Conservation (phyloP, 352 stramenopile species). For the Globisporangium mamillatum region DNA sequence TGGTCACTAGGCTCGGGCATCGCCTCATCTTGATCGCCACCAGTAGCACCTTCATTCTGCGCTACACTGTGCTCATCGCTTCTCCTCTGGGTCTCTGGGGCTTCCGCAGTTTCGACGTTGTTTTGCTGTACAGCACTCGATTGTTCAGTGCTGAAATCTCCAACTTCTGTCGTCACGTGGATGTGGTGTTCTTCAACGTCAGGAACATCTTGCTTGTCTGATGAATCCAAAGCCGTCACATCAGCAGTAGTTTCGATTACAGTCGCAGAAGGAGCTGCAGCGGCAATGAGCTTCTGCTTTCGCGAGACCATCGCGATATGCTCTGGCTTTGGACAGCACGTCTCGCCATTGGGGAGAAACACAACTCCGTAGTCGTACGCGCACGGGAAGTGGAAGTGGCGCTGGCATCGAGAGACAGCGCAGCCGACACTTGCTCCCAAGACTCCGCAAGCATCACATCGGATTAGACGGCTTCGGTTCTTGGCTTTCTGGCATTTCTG, state of each 20-base stretch:
- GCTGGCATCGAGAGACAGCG: slow-evolving; percentile 75
- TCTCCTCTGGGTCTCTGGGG: neutral
- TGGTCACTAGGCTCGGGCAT: neutral
- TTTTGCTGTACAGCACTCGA: neutral
- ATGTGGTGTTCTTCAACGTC: neutral
- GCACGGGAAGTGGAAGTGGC: slow-evolving; percentile 94
- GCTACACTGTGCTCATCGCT: neutral
- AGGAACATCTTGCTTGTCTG: neutral
- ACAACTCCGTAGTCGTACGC: slow-evolving; percentile 73
- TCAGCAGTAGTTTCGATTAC: neutral
- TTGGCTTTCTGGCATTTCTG: slow-evolving; percentile 88
- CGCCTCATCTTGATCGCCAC: neutral
- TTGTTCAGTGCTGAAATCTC: neutral
- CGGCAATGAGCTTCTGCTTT: slow-evolving; percentile 18
- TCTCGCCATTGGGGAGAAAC: slow-evolving; percentile 70
- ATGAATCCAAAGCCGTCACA: neutral
- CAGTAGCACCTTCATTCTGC: neutral
- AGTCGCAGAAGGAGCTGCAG: neutral
- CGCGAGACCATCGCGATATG: slow-evolving; percentile 55
- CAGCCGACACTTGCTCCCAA: slow-evolving; percentile 92
- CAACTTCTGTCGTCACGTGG: neutral
- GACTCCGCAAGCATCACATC: slow-evolving; percentile 89
- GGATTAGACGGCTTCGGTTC: slow-evolving; percentile 82
- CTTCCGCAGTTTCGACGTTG: too few relatives aligned
- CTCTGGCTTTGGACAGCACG: slow-evolving; percentile 48